A percentile compares a stretch with the other conserved stretches of the same genome.
These are phyloP conservation scores for Yamadazyma takamatsuzukensis DNA, from an alignment of 805 yeast species.

Conservation along the genomic window DNA sequence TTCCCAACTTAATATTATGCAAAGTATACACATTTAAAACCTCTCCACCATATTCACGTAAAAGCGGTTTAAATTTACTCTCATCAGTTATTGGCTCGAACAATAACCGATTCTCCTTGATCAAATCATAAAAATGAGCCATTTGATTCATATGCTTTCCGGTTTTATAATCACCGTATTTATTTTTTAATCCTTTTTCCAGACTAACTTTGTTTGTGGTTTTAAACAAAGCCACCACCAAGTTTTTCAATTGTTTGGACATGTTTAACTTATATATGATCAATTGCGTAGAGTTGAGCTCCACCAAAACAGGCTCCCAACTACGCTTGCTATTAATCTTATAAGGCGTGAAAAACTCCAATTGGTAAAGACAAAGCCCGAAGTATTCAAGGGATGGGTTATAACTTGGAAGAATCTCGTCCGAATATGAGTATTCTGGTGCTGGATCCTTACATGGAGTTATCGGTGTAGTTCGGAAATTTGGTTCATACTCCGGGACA, in stretches of 20 bases:
- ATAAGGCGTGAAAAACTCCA: slow-evolving; percentile 38
- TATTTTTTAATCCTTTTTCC: slow-evolving; percentile 4
- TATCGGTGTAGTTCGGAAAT: no score
- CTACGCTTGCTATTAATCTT: slow-evolving; percentile 20
- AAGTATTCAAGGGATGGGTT: slow-evolving; percentile 27
- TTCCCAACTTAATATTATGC: slow-evolving; percentile 28
- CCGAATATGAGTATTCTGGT: slow-evolving; percentile 21
- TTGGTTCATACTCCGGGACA: no score
- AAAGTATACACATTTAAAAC: slow-evolving; percentile 27
- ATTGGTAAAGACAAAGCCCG: slow-evolving; percentile 31
- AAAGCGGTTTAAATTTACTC: slow-evolving; percentile 12
- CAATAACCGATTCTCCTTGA: slow-evolving; percentile 30
- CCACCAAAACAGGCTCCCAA: slow-evolving; percentile 37
- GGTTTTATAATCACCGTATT: slow-evolving; percentile 1
- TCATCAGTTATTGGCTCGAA: slow-evolving; percentile 31
- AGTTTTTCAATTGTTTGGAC: slow-evolving; percentile 16
- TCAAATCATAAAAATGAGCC: slow-evolving; percentile 15
- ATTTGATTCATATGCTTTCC: slow-evolving; percentile 14
- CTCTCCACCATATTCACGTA: slow-evolving; percentile 17
- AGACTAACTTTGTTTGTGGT: slow-evolving; percentile 23
- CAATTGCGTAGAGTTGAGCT: slow-evolving; percentile 38
- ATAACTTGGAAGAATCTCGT: slow-evolving; percentile 28
- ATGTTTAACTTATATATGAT: slow-evolving; percentile 25
- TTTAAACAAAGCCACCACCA: slow-evolving; percentile 29
- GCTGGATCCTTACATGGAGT: no score